phyloP scores from a whole-genome alignment of 2,329 filamentous ascomycete species.

The Arthrobotrys sphaeroides region DNA sequence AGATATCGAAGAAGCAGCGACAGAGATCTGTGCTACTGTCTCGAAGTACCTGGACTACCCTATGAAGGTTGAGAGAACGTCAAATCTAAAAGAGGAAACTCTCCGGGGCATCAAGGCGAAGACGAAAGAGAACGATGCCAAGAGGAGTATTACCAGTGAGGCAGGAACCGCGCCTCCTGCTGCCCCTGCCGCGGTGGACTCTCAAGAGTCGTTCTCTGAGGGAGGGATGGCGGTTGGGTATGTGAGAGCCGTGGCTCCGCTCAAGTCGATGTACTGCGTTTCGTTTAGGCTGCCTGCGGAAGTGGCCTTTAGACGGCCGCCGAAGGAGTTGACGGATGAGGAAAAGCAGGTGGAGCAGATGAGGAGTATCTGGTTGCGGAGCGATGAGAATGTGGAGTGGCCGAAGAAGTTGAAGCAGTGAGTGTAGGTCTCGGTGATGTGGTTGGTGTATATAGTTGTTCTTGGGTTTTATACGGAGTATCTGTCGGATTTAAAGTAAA shows the following conservation, averaged over 20 bases:
- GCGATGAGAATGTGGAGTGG: slow-evolving; percentile 22
- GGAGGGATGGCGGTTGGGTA: slow-evolving; percentile 68
- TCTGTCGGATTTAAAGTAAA: slow-evolving; percentile 25
- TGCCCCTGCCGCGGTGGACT: background rate
- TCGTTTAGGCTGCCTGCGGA: slow-evolving; percentile 84
- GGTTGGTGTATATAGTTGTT: slow-evolving; percentile 8
- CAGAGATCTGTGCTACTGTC: slow-evolving; percentile 65
- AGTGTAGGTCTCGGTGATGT: background rate
- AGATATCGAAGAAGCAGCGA: slow-evolving; percentile 76
- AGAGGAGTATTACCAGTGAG: slow-evolving; percentile 62
- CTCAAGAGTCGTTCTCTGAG: slow-evolving; percentile 20
- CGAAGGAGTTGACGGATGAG: slow-evolving; percentile 72
- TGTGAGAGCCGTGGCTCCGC: slow-evolving; percentile 87
- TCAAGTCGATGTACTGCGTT: slow-evolving; percentile 96
- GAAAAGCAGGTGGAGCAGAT: slow-evolving; percentile 81
- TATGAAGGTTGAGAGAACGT: slow-evolving; percentile 67
- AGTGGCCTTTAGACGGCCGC: slow-evolving; percentile 75
- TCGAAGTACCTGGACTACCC: slow-evolving; percentile 69
- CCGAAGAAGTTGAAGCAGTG: slow-evolving; percentile 30
- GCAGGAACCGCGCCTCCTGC: background rate
- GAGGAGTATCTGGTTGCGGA: slow-evolving; percentile 64
- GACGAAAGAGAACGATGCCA: slow-evolving; percentile 62
- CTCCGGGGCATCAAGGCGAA: background rate
- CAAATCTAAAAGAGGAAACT: slow-evolving; percentile 57
- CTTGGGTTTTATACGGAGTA: background rate